Base-by-base conservation (phyloP, 83 land plant genomes). In the Isoetes engelmannii region DNA sequence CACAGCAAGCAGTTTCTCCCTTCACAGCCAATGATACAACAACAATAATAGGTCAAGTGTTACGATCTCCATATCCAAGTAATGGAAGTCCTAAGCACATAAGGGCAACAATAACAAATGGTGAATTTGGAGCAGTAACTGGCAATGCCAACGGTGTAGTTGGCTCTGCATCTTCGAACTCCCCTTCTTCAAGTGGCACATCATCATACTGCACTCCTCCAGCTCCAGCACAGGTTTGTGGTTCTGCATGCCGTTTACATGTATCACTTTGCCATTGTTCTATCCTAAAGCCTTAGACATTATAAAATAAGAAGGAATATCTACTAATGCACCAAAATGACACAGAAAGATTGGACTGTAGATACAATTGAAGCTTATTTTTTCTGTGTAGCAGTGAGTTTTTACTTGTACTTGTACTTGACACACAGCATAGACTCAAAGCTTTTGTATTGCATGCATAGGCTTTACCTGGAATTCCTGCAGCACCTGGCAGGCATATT, bases 161-260 rank as follows among this genome's bases (percentile, higher is more conserved):
- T 12, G 55, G 55, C 15, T 44, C 51, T 59, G 72, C 53, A n/a
- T 20, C 48, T 41, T 7, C 53, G 50, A 58, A 48, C 10, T 46
- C 72, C 2, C 48, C 18, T 10, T 57, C 60, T 8, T 43, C 42
- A 10, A 28, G 37, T 28, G 37, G 37, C 37, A 28, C 37, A 70
- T 69, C 92, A 65, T 75, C 70, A 37, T 91, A 81, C 73, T 82
- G 57, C 68, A 91, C 97, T 51, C 97, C 96, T 48, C 97, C 97
- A 18, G 68, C 77, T 44, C 62, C 80, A 18, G 21, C 82, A 37
- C 92, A 91, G 89, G 92, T 88, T 43, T 37, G 53, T 12, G 65
- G 13, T 28, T 6, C 44, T 5, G 46, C 7, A 4, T 65, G 12
- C 28, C 3, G 8, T n/a, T 10, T 8, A 20, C 10, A 60, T n/a